phyloP scores from a whole-genome alignment of 176 grass and related monocot genomes.

The Guadua angustifolia region DNA sequence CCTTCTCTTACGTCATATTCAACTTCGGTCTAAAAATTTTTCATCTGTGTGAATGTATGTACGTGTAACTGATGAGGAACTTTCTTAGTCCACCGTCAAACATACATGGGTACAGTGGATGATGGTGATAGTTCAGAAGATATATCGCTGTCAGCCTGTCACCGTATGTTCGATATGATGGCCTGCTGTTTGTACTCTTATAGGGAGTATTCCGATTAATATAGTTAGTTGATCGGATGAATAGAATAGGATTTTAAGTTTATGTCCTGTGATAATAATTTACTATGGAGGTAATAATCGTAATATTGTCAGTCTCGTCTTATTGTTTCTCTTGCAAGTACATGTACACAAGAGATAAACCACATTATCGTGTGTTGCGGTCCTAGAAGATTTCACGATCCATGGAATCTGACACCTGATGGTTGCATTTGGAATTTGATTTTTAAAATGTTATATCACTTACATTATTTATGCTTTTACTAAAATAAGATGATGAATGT shows the following conservation, averaged over 20 bases:
- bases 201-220: background rate
- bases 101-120: constrained; percentile 2
- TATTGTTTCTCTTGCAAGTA: background rate
- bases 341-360: background rate
- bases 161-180: constrained; percentile 44
- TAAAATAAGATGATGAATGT: background rate
- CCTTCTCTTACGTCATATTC: constrained; percentile 33
- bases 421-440: background rate
- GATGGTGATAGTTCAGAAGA: constrained; percentile 23
- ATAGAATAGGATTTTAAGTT: constrained; percentile 13
- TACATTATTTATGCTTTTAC: background rate
- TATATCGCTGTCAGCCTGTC: constrained; percentile 24
- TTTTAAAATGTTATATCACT: background rate
- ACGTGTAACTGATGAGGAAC: background rate
- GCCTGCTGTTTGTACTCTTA: constrained; percentile 13
- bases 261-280: background rate
- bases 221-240: background rate
- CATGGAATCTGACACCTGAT: background rate
- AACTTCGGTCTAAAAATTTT: background rate
- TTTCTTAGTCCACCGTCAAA: background rate
- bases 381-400: background rate
- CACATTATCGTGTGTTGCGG: background rate
- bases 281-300: background rate
- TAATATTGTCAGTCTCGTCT: background rate
- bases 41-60: constrained; percentile 4